Conservation (phyloP, 768 basidiomycete species). For the Lentinus brumalis region DNA sequence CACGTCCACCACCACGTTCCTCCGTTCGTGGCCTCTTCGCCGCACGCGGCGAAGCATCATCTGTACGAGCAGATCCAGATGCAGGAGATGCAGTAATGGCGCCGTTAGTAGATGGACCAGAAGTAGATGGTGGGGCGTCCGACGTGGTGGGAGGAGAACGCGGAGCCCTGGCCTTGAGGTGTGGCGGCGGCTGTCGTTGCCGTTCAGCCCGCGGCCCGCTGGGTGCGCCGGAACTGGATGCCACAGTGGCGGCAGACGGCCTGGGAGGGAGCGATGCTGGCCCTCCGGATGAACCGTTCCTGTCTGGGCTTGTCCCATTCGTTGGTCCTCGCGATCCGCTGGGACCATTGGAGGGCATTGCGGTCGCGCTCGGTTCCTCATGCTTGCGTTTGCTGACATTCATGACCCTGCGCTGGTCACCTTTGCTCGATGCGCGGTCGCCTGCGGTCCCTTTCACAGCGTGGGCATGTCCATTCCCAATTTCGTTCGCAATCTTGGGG, state of each 20-base stretch:
- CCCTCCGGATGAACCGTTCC: neutral
- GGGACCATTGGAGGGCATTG: neutral
- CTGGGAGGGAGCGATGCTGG: conserved; percentile 9
- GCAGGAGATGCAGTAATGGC: neutral
- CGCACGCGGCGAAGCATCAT: neutral
- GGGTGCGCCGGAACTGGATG: conserved; percentile 3
- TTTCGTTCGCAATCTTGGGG: neutral
- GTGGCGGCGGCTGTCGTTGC: conserved; percentile 4
- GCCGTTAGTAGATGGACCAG: neutral
- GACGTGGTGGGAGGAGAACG: neutral
- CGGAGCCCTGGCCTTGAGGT: neutral
- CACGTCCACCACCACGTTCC: neutral
- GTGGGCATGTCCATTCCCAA: conserved; percentile 8
- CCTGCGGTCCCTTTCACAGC: conserved; percentile 9
- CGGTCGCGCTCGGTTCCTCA: neutral
- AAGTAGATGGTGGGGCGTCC: neutral
- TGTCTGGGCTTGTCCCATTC: conserved; percentile 1
- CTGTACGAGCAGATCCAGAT: neutral
- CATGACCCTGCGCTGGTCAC: conserved; percentile 24
- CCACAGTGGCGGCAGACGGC: neutral
- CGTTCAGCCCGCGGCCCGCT: conserved; percentile 7
- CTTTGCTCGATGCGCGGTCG: conserved; percentile 2
- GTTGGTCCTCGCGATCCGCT: neutral
- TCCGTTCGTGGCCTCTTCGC: conserved; percentile 15
- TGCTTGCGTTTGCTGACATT: conserved; percentile 28